Evolutionary conservation across 2,329 filamentous ascomycete genomes (phyloP), one percentile per base, ranked within the genome.

Genomic region (Trichoderma aggressivum): DNA sequence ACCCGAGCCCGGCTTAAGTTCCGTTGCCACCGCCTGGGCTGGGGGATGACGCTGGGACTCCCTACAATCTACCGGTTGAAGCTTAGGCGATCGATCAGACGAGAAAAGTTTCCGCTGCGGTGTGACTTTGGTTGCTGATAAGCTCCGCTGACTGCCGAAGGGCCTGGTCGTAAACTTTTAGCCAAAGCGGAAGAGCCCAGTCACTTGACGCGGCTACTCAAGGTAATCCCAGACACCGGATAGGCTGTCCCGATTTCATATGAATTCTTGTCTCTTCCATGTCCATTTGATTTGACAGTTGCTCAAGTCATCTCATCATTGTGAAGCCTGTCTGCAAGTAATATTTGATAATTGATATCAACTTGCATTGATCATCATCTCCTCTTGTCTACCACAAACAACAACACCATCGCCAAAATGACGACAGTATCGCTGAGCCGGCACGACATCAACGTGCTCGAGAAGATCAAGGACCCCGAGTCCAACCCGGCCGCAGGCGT

Each of bases 391-490:
- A 28, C 18, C 55, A n/a, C 39, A 43, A 43, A 43, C 16, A 21
- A 43, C 16, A 21, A 8, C 59, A 71, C 7, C 18, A 47, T 60
- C 61, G 63, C 70, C 75, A 77, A 64, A 56, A 90, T 89, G 88
- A 79, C 86, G 56, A 77, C 80, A 69, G 76, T 82, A 70, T 78
- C 82, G 16, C 82, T 91, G 71, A 90, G 86, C 77, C 82, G 80
- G 59, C 86, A 86, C 73, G 90, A 92, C 77, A 81, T 88, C 78
- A 85, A 88, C 70, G 85, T 91, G 74, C 86, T 92, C 71, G 85
- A 88, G 73, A 91, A 91, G 78, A 91, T 92, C 79, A 88, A 87
- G 75, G 89, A 92, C 72, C 89, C 89, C 1, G 90, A 92, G 76
- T 86, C 86, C 8, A 85, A 90, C 73, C 87, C 89, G 16, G 82